Evolutionary conservation across 2,329 filamentous ascomycete genomes (phyloP), one percentile per base, ranked within the genome.

Genomic region (Pseudogymnoascus sp.): DNA sequence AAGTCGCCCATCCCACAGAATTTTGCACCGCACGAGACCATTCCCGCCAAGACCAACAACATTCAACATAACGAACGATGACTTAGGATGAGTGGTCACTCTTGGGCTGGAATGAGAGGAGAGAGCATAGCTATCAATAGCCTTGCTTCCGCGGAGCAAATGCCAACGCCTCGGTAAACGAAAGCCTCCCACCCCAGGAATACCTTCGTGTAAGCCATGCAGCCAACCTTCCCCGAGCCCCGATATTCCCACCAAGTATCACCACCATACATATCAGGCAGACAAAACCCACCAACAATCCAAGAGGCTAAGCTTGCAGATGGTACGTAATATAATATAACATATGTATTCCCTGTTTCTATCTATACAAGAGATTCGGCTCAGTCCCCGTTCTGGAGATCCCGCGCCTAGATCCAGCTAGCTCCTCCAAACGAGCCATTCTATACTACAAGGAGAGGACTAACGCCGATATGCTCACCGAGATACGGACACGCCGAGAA

Each of bases 341-440:
- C 10, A 33, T 56, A 56, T 56, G 29, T 56, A 56, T 56, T 56
- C 29, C 50, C 50, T 26, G 17, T n/a, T 56, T 21, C 50, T 56
- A 56, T 56, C 50, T 56, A 56, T 56, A 56, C 50, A 56, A 56
- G 26, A 56, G 50, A 56, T 56, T 56, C 50, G 50, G 29, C 50
- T 56, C 29, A 15, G 50, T 56, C 50, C 17, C 50, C 50, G 13
- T 56, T 56, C 50, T 56, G 50, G 50, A 56, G 50, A 56, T 56
- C 29, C 29, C 29, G 29, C 29, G 29, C 50, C 50, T 56, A 56
- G 50, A 56, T 35, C 29, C 29, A 56, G 50, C 50, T 56, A 56
- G 50, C 50, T 56, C 46, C 46, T 56, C 50, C 50, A 56, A 56
- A 56, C 50, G 50, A 56, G 50, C 50, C 29, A 56, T 56, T 56